Evolutionary conservation across 805 yeast genomes (phyloP), one percentile per base, ranked within the genome.

Genomic region (Starmerella sirachaensis): DNA sequence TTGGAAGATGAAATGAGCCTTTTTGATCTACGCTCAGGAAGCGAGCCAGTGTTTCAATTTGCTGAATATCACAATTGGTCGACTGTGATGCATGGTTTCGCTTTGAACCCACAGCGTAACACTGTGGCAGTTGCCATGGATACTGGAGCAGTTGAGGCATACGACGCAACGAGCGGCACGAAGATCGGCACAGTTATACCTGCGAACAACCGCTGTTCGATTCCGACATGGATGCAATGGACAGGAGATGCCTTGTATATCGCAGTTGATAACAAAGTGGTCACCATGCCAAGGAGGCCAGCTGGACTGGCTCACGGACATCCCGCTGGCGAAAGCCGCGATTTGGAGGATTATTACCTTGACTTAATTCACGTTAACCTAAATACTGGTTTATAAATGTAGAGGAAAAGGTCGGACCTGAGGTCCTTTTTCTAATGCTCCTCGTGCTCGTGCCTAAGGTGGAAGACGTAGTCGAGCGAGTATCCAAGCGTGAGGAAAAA

Each of bases 391-490:
- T n/a, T n/a, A 32, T 32, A 23, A 27, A 33, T 33, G 20, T 28
- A 33, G 27, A 28, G 18, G 19, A 20, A 13, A 26, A 27, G 14
- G 19, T n/a, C n/a, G n/a, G n/a, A n/a, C n/a, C n/a, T n/a, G 6
- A 8, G 7, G 6, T 29, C 16, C 8, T n/a, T 35, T n/a, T 18
- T 18, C 12, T 24, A 36, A 30, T 34, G 37, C 24, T 38, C 33
- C 43, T 40, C 42, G 36, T 44, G 48, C 49, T 52, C 54, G 51
- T 53, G 55, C 20, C 61, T 50, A 29, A 59, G 74, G 69, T 88
- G 96, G 76, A 83, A 74, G 70, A 78, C 80, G 76, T 86, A 86
- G 69, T 86, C 95, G 67, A 83, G 68, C 48, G 84, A 70, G 79
- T 86, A 86, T 56, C 96, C 95, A 43, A 81, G 66, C 48, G 72